phyloP scores from a whole-genome alignment of 192 early-diverging fungal species.

The Entrophospora sp. region DNA sequence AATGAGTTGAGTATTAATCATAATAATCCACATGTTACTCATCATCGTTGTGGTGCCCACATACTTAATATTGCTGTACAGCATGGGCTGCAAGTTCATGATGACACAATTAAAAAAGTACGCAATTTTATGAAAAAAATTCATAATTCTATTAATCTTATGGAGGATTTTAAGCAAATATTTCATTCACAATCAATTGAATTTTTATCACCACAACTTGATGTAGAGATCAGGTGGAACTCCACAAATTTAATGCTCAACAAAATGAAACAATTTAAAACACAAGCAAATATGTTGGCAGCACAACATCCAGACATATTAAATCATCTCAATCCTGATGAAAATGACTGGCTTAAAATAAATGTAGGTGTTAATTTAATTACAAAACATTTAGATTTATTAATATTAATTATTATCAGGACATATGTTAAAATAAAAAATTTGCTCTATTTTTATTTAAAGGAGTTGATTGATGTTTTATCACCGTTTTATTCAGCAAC shows the following conservation, averaged over 20 bases:
- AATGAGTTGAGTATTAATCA: not conserved
- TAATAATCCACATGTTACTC: not conserved
- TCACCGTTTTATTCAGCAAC: not conserved
- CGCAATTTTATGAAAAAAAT: not conserved
- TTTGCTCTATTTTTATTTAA: not conserved
- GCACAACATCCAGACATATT: not conserved
- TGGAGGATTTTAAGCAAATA: not conserved
- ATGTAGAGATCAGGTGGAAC: not conserved
- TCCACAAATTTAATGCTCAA: not conserved
- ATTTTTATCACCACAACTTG: not conserved
- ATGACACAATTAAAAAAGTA: not conserved
- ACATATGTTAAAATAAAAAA: no score
- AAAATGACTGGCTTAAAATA: not conserved
- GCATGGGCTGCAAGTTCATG: not conserved
- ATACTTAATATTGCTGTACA: constrained; percentile 8
- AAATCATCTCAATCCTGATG: not conserved
- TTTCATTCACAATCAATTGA: not conserved
- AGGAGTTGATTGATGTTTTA: not conserved
- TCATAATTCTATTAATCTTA: not conserved
- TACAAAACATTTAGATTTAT: not conserved
- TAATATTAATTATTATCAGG: not conserved
- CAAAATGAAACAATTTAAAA: not conserved
- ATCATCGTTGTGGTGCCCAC: not conserved
- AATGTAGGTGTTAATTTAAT: not conserved
- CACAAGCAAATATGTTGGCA: not conserved